Conservation (phyloP, 768 basidiomycete genomes). For the Tylopilus sp. region DNA sequence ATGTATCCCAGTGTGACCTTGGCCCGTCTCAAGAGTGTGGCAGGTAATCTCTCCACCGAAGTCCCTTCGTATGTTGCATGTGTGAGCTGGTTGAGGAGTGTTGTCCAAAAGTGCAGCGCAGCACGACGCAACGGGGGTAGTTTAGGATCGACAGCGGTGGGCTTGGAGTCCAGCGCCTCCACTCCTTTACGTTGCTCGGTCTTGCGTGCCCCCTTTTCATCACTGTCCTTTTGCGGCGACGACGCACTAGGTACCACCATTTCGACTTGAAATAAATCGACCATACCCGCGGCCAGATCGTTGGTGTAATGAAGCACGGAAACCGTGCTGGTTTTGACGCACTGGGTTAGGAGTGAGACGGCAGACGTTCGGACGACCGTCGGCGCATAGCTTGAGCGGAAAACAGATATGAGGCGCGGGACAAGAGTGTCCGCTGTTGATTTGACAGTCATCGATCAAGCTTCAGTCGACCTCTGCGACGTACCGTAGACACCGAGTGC, state of each 20-base stretch:
- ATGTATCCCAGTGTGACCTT: constrained; percentile 67
- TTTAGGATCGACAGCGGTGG: constrained; percentile 55
- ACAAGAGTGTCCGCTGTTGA: constrained; percentile 63
- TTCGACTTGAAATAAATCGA: constrained; percentile 76
- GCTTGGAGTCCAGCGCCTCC: constrained; percentile 48
- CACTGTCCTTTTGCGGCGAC: constrained; percentile 16
- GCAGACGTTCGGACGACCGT: constrained; percentile 70
- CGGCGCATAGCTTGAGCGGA: constrained; percentile 60
- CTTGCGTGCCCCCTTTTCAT: constrained; percentile 1
- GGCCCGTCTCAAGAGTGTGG: constrained; percentile 44
- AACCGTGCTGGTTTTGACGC: constrained; percentile 58
- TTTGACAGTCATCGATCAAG: not conserved
- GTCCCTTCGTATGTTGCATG: constrained; percentile 45
- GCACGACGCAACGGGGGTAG: constrained; percentile 81
- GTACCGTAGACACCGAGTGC: constrained; percentile 67
- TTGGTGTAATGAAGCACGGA: constrained; percentile 60
- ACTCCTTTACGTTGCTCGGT: constrained; percentile 6
- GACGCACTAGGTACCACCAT: constrained; percentile 32
- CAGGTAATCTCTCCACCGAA: constrained; percentile 16
- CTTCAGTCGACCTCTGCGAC: constrained; percentile 12
- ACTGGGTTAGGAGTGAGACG: constrained; percentile 69
- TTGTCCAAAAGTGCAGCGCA: constrained; percentile 76
- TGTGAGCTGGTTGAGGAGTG: constrained; percentile 61
- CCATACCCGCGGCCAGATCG: constrained; percentile 62
- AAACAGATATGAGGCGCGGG: constrained; percentile 63